A percentile compares a stretch with the other conserved stretches of the same genome.
These are phyloP conservation scores for Urostyla sp. DNA, from an alignment of 73 alveolate species.

Conservation along the genomic window DNA sequence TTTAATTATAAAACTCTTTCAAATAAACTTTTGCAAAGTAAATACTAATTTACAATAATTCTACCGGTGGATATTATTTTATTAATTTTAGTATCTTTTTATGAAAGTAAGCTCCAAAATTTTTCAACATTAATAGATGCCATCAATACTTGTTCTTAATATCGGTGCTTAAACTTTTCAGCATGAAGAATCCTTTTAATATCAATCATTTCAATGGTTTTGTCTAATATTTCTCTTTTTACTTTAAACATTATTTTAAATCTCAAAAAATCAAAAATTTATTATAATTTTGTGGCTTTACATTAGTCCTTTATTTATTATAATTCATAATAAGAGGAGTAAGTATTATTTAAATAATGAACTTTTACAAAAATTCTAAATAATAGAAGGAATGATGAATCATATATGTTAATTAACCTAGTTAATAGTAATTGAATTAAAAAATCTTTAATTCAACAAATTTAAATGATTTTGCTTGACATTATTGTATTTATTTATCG, in stretches of 20 bases:
- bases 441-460: no score
- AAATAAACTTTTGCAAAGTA: neutral
- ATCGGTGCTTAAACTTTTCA: neutral
- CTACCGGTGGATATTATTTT: neutral
- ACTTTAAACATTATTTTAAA: neutral
- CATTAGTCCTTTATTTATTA: neutral
- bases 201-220: neutral
- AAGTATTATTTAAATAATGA: no score
- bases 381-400: no score
- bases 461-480: no score
- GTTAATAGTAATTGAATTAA: no score
- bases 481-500: no score
- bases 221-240: neutral
- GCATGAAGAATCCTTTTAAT: neutral
- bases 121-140: slow-evolving; percentile 6
- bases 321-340: neutral
- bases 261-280: neutral
- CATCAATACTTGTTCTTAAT: neutral
- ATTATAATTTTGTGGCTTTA: neutral
- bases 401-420: no score
- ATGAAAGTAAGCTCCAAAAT: slow-evolving; percentile 11
- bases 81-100: slow-evolving; percentile 8
- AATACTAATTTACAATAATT: slow-evolving; percentile 7
- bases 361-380: no score
- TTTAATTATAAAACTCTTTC: neutral